Percentiles rank a stretch among this genome's conserved stretches.
phyloP scores from a whole-genome alignment of 257 asterid genomes.

The Mentha longifolia region DNA sequence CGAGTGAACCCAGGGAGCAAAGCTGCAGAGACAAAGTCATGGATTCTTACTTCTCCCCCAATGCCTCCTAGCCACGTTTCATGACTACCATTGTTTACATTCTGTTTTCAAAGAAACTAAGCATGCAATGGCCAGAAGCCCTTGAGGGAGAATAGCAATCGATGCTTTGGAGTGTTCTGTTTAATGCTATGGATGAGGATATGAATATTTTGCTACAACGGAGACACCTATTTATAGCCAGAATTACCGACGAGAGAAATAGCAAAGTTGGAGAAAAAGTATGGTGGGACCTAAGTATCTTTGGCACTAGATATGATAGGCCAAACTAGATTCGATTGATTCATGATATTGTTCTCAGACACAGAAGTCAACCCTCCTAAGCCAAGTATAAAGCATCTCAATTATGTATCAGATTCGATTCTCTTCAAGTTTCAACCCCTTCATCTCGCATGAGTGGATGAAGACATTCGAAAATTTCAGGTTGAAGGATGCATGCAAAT shows the following conservation, averaged over 20 bases:
- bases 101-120: not conserved
- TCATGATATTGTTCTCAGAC: conserved; percentile 38
- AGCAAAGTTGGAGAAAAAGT: not conserved
- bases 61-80: conserved; percentile 44
- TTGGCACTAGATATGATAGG: conserved; percentile 46
- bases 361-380: conserved; percentile 60
- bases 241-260: conserved; percentile 11
- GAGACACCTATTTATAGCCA: conserved; percentile 49
- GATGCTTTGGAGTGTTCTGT: conserved; percentile 39
- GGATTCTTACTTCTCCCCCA: conserved; percentile 52
- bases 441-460: conserved; percentile 22
- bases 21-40: conserved; percentile 48
- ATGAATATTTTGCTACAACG: conserved; percentile 17
- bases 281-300: conserved; percentile 48
- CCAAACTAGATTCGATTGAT: conserved; percentile 43
- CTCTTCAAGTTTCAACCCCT: conserved; percentile 27
- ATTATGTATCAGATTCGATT: conserved; percentile 38
- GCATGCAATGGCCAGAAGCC: conserved; percentile 54
- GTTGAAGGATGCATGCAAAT: conserved; percentile 32
- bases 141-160: conserved; percentile 76
- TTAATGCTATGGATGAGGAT: conserved; percentile 10
- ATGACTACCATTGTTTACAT: not conserved
- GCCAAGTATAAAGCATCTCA: conserved; percentile 49
- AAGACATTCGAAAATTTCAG: conserved; percentile 13
- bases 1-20: conserved; percentile 22